phyloP scores from a whole-genome alignment of 73 alveolate genomes.

The Durusdinium trenchii region DNA sequence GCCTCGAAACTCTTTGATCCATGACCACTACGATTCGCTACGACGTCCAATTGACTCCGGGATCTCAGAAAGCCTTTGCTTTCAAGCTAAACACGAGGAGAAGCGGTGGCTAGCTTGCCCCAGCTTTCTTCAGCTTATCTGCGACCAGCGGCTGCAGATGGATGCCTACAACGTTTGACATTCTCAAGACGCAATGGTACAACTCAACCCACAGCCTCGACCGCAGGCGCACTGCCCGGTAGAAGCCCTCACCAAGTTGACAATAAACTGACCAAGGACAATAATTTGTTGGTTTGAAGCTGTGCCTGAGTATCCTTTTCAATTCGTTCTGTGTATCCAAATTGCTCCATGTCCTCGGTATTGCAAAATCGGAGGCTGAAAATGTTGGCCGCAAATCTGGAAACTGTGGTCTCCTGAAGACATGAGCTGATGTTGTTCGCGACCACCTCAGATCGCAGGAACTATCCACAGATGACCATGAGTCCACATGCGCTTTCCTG shows the following conservation, averaged over 20 bases:
- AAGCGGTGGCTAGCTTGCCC: too few relatives aligned
- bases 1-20: too few relatives aligned
- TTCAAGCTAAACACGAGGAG: too few relatives aligned
- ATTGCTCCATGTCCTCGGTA: conserved; percentile 25
- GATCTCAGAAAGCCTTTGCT: too few relatives aligned
- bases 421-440: conserved; percentile 39
- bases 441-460: conserved; percentile 24
- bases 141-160: too few relatives aligned
- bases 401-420: not conserved
- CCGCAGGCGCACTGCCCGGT: not conserved
- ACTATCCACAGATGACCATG: not conserved
- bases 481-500: not conserved
- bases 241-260: not conserved
- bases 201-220: too few relatives aligned
- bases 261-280: not conserved
- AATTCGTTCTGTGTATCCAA: conserved; percentile 60
- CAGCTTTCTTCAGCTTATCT: too few relatives aligned
- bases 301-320: conserved; percentile 64
- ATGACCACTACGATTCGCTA: too few relatives aligned
- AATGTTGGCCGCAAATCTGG: not conserved
- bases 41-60: too few relatives aligned
- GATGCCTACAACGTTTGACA: too few relatives aligned
- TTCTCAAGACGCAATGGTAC: too few relatives aligned
- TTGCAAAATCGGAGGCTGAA: not conserved
- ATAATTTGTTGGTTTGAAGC: not conserved